Evolutionary conservation across 148 eudicot genomes (phyloP), one percentile per base, ranked within the genome.

Genomic region (Fagopyrum esculentum): DNA sequence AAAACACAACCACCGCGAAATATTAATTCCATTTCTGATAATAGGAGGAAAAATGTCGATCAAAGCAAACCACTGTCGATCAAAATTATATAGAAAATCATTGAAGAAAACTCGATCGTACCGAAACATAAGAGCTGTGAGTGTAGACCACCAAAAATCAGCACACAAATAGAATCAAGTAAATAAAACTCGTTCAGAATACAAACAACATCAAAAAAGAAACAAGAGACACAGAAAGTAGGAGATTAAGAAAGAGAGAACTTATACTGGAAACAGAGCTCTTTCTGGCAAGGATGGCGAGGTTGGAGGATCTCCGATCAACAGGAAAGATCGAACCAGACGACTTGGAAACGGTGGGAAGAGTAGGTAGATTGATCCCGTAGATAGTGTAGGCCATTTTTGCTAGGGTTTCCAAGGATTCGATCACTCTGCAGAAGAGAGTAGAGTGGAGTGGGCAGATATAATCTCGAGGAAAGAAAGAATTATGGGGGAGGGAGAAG

Each of bases 331-430:
- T 80, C 16, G 86, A 80, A 57, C 82, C 85, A 44, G 80, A 78
- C 6, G 77, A 57, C 73, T 75, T 83, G 75, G 76, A 73, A 60
- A 80, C 30, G 19, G 84, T 83, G 45, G 90, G 81, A 73, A 79
- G 75, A 56, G 90, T 48, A 71, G 87, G 84, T 57, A 90, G 78
- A 6, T 91, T 84, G 74, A 90, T 82, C 19, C 92, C 97, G 43
- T 92, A 76, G 1, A 89, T 76, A n/a, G 94, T 81, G 72, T 84
- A 88, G 69, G 80, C 97, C 97, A 92, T 91, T 74, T 22, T 6
- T 1, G 44, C 22, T 35, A 35, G 40, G 40, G 40, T 35, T 45
- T 45, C 43, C 5, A 6, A 3, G 15, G 64, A 57, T 29, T 26
- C 0, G 47, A 72, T 49, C 52, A 45, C 29, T 59, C 66, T 8